These are phyloP conservation scores for Albugo candida DNA, from an alignment of 352 stramenopile genomes.

Conservation along the genomic window DNA sequence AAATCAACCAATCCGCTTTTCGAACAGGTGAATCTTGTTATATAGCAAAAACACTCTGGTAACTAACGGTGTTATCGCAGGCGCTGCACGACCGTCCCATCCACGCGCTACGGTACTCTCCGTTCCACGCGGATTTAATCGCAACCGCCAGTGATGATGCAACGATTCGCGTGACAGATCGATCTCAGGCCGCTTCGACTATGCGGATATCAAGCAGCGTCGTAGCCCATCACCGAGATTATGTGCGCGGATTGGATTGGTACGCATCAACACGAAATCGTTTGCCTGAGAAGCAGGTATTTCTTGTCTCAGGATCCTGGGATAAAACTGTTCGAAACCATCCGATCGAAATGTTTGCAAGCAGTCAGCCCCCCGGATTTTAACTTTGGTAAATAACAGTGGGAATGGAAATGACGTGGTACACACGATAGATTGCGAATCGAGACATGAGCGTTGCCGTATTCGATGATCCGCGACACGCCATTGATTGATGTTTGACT, in stretches of 20 bases:
- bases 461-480: too few relatives aligned
- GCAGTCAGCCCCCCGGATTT: too few relatives aligned
- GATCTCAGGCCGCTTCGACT: constrained; percentile 13
- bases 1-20: constrained; percentile 21
- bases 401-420: too few relatives aligned
- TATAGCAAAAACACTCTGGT: too few relatives aligned
- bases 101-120: constrained; percentile 47
- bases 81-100: constrained; percentile 21
- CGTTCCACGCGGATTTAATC: constrained; percentile 30
- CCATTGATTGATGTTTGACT: too few relatives aligned
- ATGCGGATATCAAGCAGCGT: constrained; percentile 9
- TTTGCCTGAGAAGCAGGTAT: not conserved
- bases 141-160: constrained; percentile 46
- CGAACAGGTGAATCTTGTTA: constrained; percentile 9
- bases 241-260: constrained; percentile 55
- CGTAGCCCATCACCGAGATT: constrained; percentile 26
- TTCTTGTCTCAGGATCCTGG: not conserved
- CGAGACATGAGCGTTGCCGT: too few relatives aligned
- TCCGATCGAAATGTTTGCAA: too few relatives aligned
- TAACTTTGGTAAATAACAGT: too few relatives aligned
- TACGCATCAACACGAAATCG: constrained; percentile 7
- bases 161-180: constrained; percentile 19
- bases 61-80: not conserved
- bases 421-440: too few relatives aligned
- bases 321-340: not conserved